Percentiles rank a stretch among this genome's conserved stretches.
phyloP scores from a whole-genome alignment of 2,329 filamentous ascomycete genomes.

The Diaporthe destruens region DNA sequence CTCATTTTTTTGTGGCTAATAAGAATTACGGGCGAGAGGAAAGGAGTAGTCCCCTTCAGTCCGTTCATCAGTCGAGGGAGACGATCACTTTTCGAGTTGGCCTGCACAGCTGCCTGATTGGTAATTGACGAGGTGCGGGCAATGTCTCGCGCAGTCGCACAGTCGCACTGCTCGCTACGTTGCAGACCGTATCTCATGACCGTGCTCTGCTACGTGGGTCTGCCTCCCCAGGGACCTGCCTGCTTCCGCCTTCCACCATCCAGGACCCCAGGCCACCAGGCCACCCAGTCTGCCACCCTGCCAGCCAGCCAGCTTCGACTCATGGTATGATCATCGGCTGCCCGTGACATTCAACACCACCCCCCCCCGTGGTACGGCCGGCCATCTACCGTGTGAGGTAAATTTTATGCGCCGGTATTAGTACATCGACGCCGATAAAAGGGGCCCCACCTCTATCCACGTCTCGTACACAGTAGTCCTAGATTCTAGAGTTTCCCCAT shows the following conservation, averaged over 20 bases:
- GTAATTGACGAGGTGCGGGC: not conserved
- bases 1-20: not conserved
- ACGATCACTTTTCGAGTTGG: not conserved
- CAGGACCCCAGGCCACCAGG: not conserved
- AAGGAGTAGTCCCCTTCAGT: too few relatives aligned
- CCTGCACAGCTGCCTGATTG: constrained; percentile 3
- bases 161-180: not conserved
- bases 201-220: constrained; percentile 23
- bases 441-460: constrained; percentile 3
- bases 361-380: constrained; percentile 20
- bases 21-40: not conserved
- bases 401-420: constrained; percentile 30
- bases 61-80: not conserved
- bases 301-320: not conserved
- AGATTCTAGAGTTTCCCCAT: too few relatives aligned
- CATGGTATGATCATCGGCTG: constrained; percentile 28
- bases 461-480: not conserved
- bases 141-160: not conserved
- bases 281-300: not conserved
- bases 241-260: constrained; percentile 1
- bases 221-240: constrained; percentile 12
- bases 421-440: constrained; percentile 12
- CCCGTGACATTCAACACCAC: constrained; percentile 2
- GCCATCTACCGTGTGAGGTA: constrained; percentile 13
- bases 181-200: constrained; percentile 23